Evolutionary conservation across 257 asterid species (phyloP), one percentile per base, ranked within the genome.

Genomic region (Galeopsis tetrahit): DNA sequence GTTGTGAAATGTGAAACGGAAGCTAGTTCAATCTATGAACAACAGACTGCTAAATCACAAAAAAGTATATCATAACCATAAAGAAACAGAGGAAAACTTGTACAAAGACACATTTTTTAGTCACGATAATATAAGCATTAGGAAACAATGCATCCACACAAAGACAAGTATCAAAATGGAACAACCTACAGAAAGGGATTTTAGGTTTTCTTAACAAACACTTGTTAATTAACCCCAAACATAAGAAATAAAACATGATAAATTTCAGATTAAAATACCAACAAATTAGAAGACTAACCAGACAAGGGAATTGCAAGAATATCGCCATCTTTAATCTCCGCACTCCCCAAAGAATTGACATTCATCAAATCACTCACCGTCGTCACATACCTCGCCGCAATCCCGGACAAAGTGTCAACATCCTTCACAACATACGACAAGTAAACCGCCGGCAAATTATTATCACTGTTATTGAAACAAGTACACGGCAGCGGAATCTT

Each of bases 401-500:
- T 86, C 55, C 89, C 96, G 0, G 87, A 82, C 68, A 95, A 75
- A 0, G 92, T 92, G 61, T 95, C 99, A 3, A 85, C 90, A 35
- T 81, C 74, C 53, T 49, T 62, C 33, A 95, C 98, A 13, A 88
- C 98, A 40, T 91, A 91, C 7, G 96, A 85, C 97, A 95, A 70
- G 67, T 88, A 95, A 36, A 92, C 90, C 38, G 96, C 93, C 34
- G 97, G 95, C 48, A 95, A 65, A 52, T 90, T 90, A 75, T 92
- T 90, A 63, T 95, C 99, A 32, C 79, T 82, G 65, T 93, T 91
- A 62, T 92, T 90, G 59, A 90, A 92, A 76, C 99, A 95, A 48
- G 96, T 86, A n/a, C 99, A 95, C n/a, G 98, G 99, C 76, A 95
- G 69, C 2, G 99, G 99, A 43, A 95, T 83, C 63, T 63, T 67